Evolutionary conservation across 2,329 filamentous ascomycete species (phyloP), one percentile per base, ranked within the genome.

Genomic region (Fusarium sp.): DNA sequence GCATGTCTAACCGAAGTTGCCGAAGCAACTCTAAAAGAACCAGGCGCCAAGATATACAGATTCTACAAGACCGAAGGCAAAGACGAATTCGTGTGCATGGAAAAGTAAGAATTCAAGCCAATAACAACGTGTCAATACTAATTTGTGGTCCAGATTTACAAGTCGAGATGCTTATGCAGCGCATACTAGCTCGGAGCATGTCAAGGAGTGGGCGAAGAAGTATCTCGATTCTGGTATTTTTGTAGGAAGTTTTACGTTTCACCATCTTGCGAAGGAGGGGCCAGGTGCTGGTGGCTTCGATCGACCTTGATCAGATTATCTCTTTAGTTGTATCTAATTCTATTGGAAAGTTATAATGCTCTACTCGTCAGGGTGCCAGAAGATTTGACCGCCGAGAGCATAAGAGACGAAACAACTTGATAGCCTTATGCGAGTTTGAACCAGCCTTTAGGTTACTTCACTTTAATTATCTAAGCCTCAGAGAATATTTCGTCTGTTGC

Each of bases 201-300:
- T 64, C 1, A 58, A 13, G 5, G 59, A 59, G 6, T 64, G 61
- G 61, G 61, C 45, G 11, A 59, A 47, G 11, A 64, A 64, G 3
- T 64, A 64, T 28, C 23, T 64, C 5, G 11, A 47, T 11, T 64
- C 61, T 18, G 61, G 61, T 5, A 64, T 64, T 1, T 64, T 64
- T 51, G 59, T 50, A 16, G 51, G 61, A 18, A 45, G 28, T 13
- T 64, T 64, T 4, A 32, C 40, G 8, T 64, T 64, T 3, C 61
- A 64, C 16, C 51, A 34, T 7, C 51, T 64, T 34, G 43, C 51
- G 0, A 64, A 64, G 21, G 32, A 45, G 5, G 45, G 59, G 1
- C 45, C 51, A 4, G 61, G 59, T 5, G 61, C 51, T 34, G 61
- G 61, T 21, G 61, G 61, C 2, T 64, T 64, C 20, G 61, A 65